A percentile compares a stretch with the other conserved stretches of the same genome.
phyloP scores from a whole-genome alignment of 208 protist genomes.

The Endotrypanum monterogeii region DNA sequence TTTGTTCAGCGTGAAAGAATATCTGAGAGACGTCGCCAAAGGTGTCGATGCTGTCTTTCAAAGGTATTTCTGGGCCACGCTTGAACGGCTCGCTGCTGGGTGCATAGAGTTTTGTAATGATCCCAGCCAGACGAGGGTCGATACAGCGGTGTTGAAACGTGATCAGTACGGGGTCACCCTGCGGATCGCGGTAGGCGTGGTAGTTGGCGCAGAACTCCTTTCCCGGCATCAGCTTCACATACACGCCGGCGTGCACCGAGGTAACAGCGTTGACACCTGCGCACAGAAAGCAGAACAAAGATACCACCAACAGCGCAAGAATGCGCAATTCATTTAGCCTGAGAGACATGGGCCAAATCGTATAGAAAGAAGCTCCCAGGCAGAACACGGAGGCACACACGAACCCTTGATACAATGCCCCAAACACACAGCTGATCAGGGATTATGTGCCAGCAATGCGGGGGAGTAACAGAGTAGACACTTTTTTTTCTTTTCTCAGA shows the following conservation, averaged over 20 bases:
- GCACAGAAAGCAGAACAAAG: background rate
- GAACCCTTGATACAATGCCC: background rate
- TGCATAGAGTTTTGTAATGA: conserved; percentile 51
- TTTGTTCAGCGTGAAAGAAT: conserved; percentile 68
- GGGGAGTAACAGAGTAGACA: background rate
- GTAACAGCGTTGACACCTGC: background rate
- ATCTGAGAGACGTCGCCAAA: conserved; percentile 48
- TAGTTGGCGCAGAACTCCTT: conserved; percentile 68
- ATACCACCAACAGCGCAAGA: conserved; percentile 1
- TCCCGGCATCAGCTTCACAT: conserved; percentile 69
- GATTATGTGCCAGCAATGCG: background rate
- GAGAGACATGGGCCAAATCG: too few relatives aligned
- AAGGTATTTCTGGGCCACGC: conserved; percentile 31
- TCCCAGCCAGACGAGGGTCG: conserved; percentile 52
- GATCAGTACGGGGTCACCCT: conserved; percentile 59
- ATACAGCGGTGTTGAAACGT: conserved; percentile 62
- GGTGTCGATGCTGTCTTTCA: conserved; percentile 39
- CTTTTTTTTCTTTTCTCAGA: background rate
- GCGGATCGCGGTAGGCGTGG: conserved; percentile 62
- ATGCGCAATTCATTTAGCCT: background rate
- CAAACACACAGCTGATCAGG: background rate
- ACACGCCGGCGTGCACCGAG: conserved; percentile 36
- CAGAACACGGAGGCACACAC: background rate
- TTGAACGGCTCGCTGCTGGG: conserved; percentile 34
- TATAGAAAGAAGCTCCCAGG: background rate